Percentiles rank a stretch among this genome's conserved stretches.
Conservation (phyloP, 345 rosid genomes). For the Chamaenerion angustifolium region DNA sequence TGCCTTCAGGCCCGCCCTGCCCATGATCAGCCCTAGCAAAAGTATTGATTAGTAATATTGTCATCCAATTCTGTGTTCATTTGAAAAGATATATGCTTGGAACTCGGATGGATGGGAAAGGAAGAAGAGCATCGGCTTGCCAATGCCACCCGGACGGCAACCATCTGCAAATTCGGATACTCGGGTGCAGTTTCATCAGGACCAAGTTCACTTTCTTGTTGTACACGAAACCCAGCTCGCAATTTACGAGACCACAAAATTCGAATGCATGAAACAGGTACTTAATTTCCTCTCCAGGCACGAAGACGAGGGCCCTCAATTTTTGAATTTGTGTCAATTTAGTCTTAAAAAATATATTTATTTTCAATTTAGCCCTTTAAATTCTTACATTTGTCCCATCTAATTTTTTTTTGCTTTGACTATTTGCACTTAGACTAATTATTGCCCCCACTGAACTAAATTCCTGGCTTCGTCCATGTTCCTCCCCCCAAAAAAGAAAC, state of each 20-base stretch:
- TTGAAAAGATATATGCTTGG: constrained; percentile 30
- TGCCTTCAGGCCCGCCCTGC: too few relatives aligned
- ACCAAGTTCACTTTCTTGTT: constrained; percentile 48
- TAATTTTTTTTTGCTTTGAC: too few relatives aligned
- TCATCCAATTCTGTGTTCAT: constrained; percentile 9
- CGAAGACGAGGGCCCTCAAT: too few relatives aligned
- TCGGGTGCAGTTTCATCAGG: constrained; percentile 57
- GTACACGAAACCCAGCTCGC: constrained; percentile 72
- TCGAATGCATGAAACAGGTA: constrained; percentile 60
- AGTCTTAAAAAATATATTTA: too few relatives aligned
- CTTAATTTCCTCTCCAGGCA: too few relatives aligned
- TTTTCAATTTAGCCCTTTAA: too few relatives aligned
- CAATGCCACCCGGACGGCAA: constrained; percentile 42
- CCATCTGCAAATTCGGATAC: constrained; percentile 38
- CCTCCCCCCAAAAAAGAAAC: constrained; percentile 4
- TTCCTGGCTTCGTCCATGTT: too few relatives aligned
- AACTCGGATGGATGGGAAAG: constrained; percentile 66
- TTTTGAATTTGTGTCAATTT: too few relatives aligned
- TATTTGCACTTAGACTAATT: too few relatives aligned
- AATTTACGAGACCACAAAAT: constrained; percentile 54
- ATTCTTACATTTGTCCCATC: too few relatives aligned
- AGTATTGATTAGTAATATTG: background rate
- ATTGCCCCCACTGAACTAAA: too few relatives aligned
- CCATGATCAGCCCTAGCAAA: too few relatives aligned
- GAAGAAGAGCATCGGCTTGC: constrained; percentile 36